These are phyloP conservation scores for Albugo laibachii DNA, from an alignment of 352 stramenopile species.

Conservation along the genomic window DNA sequence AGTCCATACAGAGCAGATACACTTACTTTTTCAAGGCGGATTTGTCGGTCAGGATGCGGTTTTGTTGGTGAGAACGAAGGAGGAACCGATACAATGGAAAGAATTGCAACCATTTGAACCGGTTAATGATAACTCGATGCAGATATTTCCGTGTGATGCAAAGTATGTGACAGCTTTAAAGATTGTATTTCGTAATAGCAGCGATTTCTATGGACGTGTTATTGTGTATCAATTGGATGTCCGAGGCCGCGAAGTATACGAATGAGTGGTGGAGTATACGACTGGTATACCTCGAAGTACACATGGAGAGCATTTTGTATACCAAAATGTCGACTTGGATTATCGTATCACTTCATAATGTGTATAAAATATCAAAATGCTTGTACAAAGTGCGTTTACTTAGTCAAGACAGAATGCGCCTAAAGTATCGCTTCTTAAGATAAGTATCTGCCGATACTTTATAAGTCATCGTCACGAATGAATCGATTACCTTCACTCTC, in stretches of 20 bases:
- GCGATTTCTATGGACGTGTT: constrained; percentile 55
- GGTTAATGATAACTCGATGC: constrained; percentile 3
- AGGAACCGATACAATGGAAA: constrained; percentile 1
- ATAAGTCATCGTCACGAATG: constrained; percentile 73
- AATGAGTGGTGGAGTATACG: background rate
- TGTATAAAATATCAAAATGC: too few species aligned
- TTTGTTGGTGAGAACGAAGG: constrained; percentile 11
- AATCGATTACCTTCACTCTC: constrained; percentile 78
- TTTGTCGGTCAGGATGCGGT: constrained; percentile 47
- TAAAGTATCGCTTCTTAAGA: too few species aligned
- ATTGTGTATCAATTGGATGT: constrained; percentile 40
- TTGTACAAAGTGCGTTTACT: too few species aligned
- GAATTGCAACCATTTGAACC: constrained; percentile 1
- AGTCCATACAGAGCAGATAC: constrained; percentile 17
- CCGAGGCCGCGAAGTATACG: constrained; percentile 11
- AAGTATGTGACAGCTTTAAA: constrained; percentile 5
- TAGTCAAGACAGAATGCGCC: too few species aligned
- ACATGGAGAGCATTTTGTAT: too few species aligned
- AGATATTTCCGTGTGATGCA: background rate
- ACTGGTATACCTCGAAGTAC: too few species aligned
- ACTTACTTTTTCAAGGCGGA: constrained; percentile 57
- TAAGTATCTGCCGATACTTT: constrained; percentile 1
- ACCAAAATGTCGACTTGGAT: too few species aligned
- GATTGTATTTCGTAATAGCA: constrained; percentile 34
- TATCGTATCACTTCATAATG: too few species aligned